Evolutionary conservation across 768 basidiomycete genomes (phyloP), one percentile per base, ranked within the genome.

Genomic region (Termitomyces titanicus): DNA sequence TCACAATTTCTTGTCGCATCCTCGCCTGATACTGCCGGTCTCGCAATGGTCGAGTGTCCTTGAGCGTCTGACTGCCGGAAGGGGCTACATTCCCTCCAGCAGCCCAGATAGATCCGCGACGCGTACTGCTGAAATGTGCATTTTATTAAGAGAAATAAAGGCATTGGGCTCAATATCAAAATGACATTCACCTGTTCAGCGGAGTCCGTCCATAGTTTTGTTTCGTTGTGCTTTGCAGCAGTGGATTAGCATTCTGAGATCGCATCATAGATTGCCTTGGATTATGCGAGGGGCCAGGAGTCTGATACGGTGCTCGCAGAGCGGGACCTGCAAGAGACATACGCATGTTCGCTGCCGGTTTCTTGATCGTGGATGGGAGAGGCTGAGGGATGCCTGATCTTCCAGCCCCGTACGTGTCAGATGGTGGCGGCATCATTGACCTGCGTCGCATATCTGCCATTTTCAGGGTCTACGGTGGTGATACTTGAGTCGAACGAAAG

Each of bases 271-370:
- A 89, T 45, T 87, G 86, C 31, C 88, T 74, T 7, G 85, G 82
- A 60, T 86, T 85, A 22, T 81, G 77, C 22, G 72, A 61, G 50
- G 76, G 58, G 53, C 65, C 65, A 48, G 72, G 71, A 40, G 64
- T 68, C 44, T 71, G 69, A 60, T 80, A 79, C 29, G 79, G 83
- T 3, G 79, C 75, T 46, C 88, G 83, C 25, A 81, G 67, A n/a
- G 86, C 83, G 33, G 88, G 85, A 8, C 89, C 87, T n/a, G 86
- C 85, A 33, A 91, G 72, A 38, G 89, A 92, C 80, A 88, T 81
- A 51, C 80, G 73, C 29, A 82, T 74, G 56, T 78, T 79, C n/a
- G 72, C 72, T 48, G 77, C 66, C 10, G 80, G 78, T 67, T 89
- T 92, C 76, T 92, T 92, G 56, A 81, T 69, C 0, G 89, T 86